phyloP scores from a whole-genome alignment of 345 rosid species.

The Dovyalis caffra region DNA sequence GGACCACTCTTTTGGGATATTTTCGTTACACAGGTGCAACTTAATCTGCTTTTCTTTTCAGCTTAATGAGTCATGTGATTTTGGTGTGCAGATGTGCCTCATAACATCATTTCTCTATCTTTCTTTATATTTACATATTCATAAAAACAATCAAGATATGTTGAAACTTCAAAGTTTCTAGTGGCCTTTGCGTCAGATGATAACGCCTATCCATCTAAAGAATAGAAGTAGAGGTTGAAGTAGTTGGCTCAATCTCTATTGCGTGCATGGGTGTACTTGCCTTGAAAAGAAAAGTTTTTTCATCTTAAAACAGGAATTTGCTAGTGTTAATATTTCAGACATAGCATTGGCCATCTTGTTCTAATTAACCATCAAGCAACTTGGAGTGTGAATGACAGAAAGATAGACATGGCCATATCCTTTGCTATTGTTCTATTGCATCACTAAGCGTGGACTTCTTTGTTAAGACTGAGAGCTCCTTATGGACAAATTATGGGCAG shows the following conservation, averaged over 20 bases:
- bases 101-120: too few species aligned
- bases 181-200: not conserved
- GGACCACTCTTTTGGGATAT: conserved; percentile 94
- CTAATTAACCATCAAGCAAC: not conserved
- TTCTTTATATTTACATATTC: not conserved
- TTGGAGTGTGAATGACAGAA: conserved; percentile 4
- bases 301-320: not conserved
- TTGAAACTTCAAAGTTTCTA: not conserved
- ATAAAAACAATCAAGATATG: not conserved
- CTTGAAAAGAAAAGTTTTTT: not conserved
- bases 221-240: not conserved
- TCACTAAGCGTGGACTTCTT: not conserved
- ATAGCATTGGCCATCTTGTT: not conserved
- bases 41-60: conserved; percentile 2
- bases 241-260: not conserved
- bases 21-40: conserved; percentile 63
- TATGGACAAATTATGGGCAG: not conserved
- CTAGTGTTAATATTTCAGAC: not conserved
- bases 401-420: not conserved
- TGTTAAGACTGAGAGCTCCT: not conserved
- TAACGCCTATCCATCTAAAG: not conserved
- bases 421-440: not conserved
- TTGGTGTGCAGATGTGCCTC: not conserved
- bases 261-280: not conserved
- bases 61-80: conserved; percentile 5